Base-by-base conservation (phyloP, 441 rosid species). In the Erysimum pusillum region DNA sequence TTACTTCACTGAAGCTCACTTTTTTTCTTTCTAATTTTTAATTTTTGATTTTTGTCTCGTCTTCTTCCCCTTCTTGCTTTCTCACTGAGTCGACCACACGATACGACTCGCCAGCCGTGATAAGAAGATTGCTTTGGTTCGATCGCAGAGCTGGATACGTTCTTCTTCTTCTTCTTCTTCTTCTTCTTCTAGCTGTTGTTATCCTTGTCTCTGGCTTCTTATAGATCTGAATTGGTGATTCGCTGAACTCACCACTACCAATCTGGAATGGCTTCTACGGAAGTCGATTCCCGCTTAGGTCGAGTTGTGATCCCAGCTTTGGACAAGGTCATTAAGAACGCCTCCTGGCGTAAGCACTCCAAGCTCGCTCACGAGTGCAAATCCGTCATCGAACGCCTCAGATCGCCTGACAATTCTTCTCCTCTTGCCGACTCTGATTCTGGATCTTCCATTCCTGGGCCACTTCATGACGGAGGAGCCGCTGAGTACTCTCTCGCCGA, bases 201-300 rank as follows among this genome's bases (percentile, higher is more conserved):
- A 32, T n/a, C 48, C 34, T 62, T 38, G 3, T 39, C 38, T 17
- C 48, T 59, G 25, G 38, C 61, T 7, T 8, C 52, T 62, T 54
- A 14, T 45, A 71, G 80, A 77, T 77, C 80, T 80, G 74, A 68
- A 46, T 61, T 84, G 78, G 88, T 85, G 83, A 66, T 51, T 76
- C 25, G 44, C 56, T 68, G 82, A 80, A 34, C 79, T 80, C 64
- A 13, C 46, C 74, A 69, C 11, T 38, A 14, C 76, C 81, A 80
- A 75, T 82, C 75, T 94, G 97, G 98, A 87, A 94, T 93, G 99
- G 97, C 99, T 90, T 95, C 99, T 73, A 79, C 94, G 95, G 98
- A 93, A 91, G 99, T 93, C 92, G 96, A 88, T 88, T 95, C 98
- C 93, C 98, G 98, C 86, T 67, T 96, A 73, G 84, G 79, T 79